Evolutionary conservation across 2,329 filamentous ascomycete species (phyloP).

Genomic region (Venturia pyrina): DNA sequence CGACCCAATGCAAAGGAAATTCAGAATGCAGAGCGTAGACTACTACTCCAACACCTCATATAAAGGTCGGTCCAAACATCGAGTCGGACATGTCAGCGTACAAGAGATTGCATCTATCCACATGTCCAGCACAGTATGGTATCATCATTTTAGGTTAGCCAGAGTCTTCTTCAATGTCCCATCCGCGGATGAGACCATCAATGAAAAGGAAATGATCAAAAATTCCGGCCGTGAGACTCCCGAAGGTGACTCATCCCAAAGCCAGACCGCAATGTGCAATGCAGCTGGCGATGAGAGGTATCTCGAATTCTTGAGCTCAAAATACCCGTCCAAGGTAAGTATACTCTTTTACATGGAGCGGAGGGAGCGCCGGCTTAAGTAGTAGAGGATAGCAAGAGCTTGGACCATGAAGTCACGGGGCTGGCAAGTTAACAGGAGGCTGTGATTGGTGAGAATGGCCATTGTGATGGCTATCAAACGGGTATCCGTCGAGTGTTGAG

Average conservation of each 20-base stretch:
- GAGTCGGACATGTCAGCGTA: neutral
- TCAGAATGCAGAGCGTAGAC: no score
- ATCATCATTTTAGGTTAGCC: neutral
- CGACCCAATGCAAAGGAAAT: no score
- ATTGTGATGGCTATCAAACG: no score
- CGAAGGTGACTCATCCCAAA: neutral
- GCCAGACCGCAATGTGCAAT: neutral
- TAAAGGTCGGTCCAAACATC: neutral
- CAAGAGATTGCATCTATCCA: neutral
- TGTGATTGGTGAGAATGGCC: no score
- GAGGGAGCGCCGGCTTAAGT: no score
- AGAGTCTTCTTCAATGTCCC: neutral
- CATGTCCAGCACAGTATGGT: neutral
- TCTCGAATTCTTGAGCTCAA: neutral
- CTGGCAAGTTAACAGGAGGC: no score
- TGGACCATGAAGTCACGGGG: no score
- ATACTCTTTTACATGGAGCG: no score
- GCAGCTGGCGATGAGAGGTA: neutral
- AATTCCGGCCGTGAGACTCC: neutral
- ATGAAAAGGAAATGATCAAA: neutral
- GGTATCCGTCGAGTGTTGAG: no score
- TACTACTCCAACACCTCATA: no score
- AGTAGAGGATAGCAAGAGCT: no score
- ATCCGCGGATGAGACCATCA: slow-evolving; percentile 1
- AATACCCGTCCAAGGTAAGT: neutral